Evolutionary conservation across 2,329 filamentous ascomycete genomes (phyloP).

Genomic region (Phialemonium atrogriseum): DNA sequence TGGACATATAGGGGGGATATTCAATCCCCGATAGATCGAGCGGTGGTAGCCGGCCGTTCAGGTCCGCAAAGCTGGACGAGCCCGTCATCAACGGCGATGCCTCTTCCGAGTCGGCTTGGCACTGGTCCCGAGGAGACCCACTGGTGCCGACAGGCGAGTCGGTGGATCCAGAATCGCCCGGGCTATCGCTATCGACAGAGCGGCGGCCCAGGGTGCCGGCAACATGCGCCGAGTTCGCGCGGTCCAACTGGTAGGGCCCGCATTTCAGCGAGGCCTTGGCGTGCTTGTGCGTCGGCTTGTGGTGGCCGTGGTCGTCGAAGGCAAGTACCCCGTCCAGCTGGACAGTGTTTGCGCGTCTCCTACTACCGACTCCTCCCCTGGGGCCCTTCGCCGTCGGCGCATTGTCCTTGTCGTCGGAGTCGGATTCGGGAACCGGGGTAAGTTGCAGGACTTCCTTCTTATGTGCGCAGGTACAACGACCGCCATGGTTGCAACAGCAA

Average conservation of each 20-base stretch:
- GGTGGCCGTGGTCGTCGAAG: slow-evolving; percentile 56
- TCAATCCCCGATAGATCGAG: slow-evolving; percentile 51
- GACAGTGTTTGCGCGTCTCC: slow-evolving; percentile 46
- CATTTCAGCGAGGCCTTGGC: slow-evolving; percentile 53
- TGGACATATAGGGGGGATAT: slow-evolving; percentile 38
- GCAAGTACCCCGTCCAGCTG: slow-evolving; percentile 52
- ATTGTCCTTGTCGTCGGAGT: slow-evolving; percentile 44
- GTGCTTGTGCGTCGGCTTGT: slow-evolving; percentile 54
- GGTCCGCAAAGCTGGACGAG: slow-evolving; percentile 35
- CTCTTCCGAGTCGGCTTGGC: slow-evolving; percentile 52
- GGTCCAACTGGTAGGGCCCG: slow-evolving; percentile 52
- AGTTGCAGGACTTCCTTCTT: slow-evolving; percentile 53
- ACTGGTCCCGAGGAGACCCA: slow-evolving; percentile 31
- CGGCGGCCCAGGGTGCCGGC: slow-evolving; percentile 37
- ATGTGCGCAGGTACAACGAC: slow-evolving; percentile 54
- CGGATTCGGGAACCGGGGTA: slow-evolving; percentile 57
- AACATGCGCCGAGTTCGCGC: slow-evolving; percentile 50
- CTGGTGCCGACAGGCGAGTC: slow-evolving; percentile 28
- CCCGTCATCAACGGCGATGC: slow-evolving; percentile 48
- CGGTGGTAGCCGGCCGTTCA: slow-evolving; percentile 45
- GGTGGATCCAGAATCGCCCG: slow-evolving; percentile 26
- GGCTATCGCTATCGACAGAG: slow-evolving; percentile 36
- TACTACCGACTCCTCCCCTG: slow-evolving; percentile 26
- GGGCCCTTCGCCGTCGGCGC: slow-evolving; percentile 20
- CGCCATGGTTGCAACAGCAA: slow-evolving; percentile 64